Evolutionary conservation across 257 asterid species (phyloP).

Genomic region (Perilla frutescens): DNA sequence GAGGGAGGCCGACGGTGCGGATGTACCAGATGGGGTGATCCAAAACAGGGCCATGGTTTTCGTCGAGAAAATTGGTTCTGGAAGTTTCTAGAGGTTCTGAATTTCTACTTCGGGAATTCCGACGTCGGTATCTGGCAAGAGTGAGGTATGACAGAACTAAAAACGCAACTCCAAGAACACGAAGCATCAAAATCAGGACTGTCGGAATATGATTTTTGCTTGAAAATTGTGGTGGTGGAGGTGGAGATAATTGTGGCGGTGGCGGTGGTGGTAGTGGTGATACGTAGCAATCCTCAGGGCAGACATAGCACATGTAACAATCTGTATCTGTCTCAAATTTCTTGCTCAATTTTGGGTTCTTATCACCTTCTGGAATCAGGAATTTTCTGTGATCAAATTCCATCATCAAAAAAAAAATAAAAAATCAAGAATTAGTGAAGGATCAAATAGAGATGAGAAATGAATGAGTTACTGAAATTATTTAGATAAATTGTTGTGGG

Average conservation of each 20-base stretch:
- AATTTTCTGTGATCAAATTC: slow-evolving; percentile 43
- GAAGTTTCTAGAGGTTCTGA: neutral
- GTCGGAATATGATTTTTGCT: slow-evolving; percentile 36
- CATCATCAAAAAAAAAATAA: slow-evolving; percentile 26
- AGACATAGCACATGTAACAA: slow-evolving; percentile 36
- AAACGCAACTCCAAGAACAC: slow-evolving; percentile 56
- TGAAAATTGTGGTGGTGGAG: neutral
- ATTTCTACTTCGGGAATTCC: neutral
- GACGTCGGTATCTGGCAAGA: slow-evolving; percentile 40
- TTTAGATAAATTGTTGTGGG: neutral
- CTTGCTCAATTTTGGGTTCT: neutral
- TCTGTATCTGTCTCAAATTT: neutral
- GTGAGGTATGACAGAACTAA: slow-evolving; percentile 56
- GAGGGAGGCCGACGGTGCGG: slow-evolving; percentile 63
- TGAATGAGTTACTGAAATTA: no score
- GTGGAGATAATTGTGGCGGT: slow-evolving; percentile 20
- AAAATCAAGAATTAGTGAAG: slow-evolving; percentile 1
- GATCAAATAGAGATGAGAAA: neutral
- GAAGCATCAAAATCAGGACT: slow-evolving; percentile 54
- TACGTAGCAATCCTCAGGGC: slow-evolving; percentile 38
- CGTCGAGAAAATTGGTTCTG: slow-evolving; percentile 42
- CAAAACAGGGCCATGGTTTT: slow-evolving; percentile 47
- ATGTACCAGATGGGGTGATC: slow-evolving; percentile 78
- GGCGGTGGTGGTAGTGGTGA: slow-evolving; percentile 23
- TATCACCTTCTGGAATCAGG: slow-evolving; percentile 13